Conservation (phyloP, 2,329 filamentous ascomycete genomes). For the Hyphodiscus sp. region DNA sequence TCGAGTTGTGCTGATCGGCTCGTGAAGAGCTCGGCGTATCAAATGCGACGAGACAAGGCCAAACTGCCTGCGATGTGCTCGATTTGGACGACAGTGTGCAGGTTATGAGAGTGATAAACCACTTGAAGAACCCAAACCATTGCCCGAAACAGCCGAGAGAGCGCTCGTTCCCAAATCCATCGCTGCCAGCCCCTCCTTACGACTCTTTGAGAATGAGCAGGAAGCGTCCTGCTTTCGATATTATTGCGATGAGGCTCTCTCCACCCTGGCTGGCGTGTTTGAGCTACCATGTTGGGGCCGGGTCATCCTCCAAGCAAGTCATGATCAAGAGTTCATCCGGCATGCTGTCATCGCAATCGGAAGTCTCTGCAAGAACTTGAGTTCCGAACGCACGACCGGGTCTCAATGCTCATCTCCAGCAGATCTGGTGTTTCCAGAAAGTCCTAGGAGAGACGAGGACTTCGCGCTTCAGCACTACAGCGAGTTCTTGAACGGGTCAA, state of each 20-base stretch:
- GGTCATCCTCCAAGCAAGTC: conserved; percentile 53
- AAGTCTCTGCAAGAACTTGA: conserved; percentile 1
- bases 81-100: background rate
- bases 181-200: background rate
- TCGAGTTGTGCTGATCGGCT: background rate
- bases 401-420: background rate
- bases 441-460: background rate
- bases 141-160: background rate
- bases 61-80: background rate
- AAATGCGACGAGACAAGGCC: background rate
- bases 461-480: conserved; percentile 4
- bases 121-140: background rate
- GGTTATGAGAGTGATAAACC: background rate
- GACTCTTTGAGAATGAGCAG: background rate
- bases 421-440: background rate
- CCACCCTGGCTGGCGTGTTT: conserved; percentile 58
- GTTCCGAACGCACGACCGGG: background rate
- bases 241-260: conserved; percentile 51
- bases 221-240: conserved; percentile 47
- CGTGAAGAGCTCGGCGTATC: background rate
- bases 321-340: conserved; percentile 31
- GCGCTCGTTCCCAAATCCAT: background rate
- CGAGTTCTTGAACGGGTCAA: conserved; percentile 1
- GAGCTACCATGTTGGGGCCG: conserved; percentile 56
- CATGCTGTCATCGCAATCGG: conserved; percentile 11